Evolutionary conservation across 306 rosid species (phyloP), one percentile per base, ranked within the genome.

Genomic region (Prunus kanzakura): DNA sequence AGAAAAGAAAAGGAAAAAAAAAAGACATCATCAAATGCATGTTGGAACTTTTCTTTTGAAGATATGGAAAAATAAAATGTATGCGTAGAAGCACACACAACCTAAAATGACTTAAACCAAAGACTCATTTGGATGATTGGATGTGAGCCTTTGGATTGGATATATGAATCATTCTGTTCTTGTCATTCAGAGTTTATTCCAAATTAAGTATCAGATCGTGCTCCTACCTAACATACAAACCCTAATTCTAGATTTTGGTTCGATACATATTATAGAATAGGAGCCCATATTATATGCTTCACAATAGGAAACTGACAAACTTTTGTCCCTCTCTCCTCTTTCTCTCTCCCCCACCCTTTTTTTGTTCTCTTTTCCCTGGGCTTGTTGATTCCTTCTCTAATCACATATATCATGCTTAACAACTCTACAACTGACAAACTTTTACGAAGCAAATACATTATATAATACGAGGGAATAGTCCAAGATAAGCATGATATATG

Each of bases 171-270:
- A 52, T 38, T 6, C 67, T 70, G 64, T 50, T n/a, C 45, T 81
- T 62, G 66, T 67, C 12, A 64, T 41, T 69, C 25, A 49, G 51
- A n/a, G 76, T 68, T 77, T 72, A 67, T 38, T 38, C 70, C 20
- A 29, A 79, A 49, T 49, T 12, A 38, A 29, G 5, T n/a, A 25
- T 58, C 78, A 67, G 78, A 78, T 80, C 79, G 78, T 54, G 30
- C 65, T 22, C 5, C 78, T 72, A 76, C 88, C 76, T 64, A 77
- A 79, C 78, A 65, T 46, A 22, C 8, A 55, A 50, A 19, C 46
- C 32, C 72, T 68, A 7, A 46, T 47, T 56, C 57, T 68, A 3
- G 41, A 8, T 47, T 68, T 25, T 1, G n/a, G 30, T 47, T 68
- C 47, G 72, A 20, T 38, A 38, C 43, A 38, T 38, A 38, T 6